phyloP scores from a whole-genome alignment of 1,284 basidiomycete genomes.

The Apiotrichum montevideense region DNA sequence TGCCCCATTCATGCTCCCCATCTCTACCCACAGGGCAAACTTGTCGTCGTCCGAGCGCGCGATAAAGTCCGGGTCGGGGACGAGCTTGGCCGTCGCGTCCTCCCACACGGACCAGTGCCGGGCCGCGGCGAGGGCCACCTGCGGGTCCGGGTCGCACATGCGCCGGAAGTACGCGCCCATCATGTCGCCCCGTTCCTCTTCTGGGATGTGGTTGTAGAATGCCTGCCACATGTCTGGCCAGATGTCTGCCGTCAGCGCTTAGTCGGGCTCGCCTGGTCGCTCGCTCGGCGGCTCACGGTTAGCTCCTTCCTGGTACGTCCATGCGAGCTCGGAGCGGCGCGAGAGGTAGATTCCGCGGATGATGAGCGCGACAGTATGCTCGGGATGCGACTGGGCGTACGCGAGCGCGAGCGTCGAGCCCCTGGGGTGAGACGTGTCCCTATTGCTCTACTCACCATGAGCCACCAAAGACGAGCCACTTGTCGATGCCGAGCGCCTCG shows the following conservation, averaged over 20 bases:
- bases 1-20: too few species aligned
- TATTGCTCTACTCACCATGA: slow-evolving; percentile 59
- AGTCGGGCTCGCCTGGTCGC: too few species aligned
- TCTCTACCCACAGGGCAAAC: slow-evolving; percentile 53
- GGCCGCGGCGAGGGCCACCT: slow-evolving; percentile 58
- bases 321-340: slow-evolving; percentile 74
- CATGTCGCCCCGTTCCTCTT: slow-evolving; percentile 68
- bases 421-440: slow-evolving; percentile 46
- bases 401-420: slow-evolving; percentile 81
- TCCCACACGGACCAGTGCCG: slow-evolving; percentile 73
- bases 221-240: slow-evolving; percentile 87
- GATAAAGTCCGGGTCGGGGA: slow-evolving; percentile 63
- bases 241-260: slow-evolving; percentile 39
- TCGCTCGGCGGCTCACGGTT: slow-evolving; percentile 18
- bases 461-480: slow-evolving; percentile 88
- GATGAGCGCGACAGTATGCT: slow-evolving; percentile 69
- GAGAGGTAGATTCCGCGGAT: slow-evolving; percentile 87
- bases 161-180: slow-evolving; percentile 69
- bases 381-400: slow-evolving; percentile 81
- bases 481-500: slow-evolving; percentile 63
- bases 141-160: slow-evolving; percentile 63
- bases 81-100: slow-evolving; percentile 73
- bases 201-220: slow-evolving; percentile 72
- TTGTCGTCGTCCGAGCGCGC: slow-evolving; percentile 59
- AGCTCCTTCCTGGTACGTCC: slow-evolving; percentile 72